Evolutionary conservation across 352 stramenopile genomes (phyloP).

Genomic region (Phytophthora citrophthora): DNA sequence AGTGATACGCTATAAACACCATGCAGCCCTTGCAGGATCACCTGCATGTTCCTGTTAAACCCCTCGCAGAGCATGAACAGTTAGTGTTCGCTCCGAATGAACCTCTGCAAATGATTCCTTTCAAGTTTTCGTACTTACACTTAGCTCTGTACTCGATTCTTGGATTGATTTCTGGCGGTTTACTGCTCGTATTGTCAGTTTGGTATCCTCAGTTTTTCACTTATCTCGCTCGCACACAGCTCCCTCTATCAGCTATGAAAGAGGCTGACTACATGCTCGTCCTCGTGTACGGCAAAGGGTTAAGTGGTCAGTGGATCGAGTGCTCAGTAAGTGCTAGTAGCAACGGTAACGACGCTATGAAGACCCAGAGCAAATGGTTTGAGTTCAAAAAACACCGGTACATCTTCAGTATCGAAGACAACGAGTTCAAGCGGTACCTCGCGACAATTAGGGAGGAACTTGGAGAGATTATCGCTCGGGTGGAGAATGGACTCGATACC

Average conservation of each 20-base stretch:
- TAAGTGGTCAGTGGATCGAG: constrained; percentile 53
- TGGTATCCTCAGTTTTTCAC: constrained; percentile 81
- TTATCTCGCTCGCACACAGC: constrained; percentile 43
- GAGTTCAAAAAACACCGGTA: constrained; percentile 82
- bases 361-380: constrained; percentile 55
- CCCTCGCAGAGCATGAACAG: constrained; percentile 22
- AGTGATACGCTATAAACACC: not conserved
- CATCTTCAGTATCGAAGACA: constrained; percentile 55
- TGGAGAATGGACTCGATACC: constrained; percentile 36
- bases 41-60: constrained; percentile 23
- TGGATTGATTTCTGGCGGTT: constrained; percentile 29
- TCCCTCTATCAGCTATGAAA: constrained; percentile 32
- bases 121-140: constrained; percentile 48
- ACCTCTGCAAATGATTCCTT: constrained; percentile 48
- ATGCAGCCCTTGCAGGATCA: constrained; percentile 27
- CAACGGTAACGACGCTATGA: not conserved
- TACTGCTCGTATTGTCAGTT: constrained; percentile 49
- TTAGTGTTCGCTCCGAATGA: constrained; percentile 60
- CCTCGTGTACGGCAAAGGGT: constrained; percentile 46
- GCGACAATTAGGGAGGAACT: constrained; percentile 50
- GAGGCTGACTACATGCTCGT: constrained; percentile 61
- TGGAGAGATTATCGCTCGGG: constrained; percentile 24
- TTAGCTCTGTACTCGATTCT: constrained; percentile 45
- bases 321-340: constrained; percentile 23
- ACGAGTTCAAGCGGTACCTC: constrained; percentile 62